These are phyloP conservation scores for Podosphaera xanthii DNA, from an alignment of 2,329 filamentous ascomycete species.

Conservation along the genomic window DNA sequence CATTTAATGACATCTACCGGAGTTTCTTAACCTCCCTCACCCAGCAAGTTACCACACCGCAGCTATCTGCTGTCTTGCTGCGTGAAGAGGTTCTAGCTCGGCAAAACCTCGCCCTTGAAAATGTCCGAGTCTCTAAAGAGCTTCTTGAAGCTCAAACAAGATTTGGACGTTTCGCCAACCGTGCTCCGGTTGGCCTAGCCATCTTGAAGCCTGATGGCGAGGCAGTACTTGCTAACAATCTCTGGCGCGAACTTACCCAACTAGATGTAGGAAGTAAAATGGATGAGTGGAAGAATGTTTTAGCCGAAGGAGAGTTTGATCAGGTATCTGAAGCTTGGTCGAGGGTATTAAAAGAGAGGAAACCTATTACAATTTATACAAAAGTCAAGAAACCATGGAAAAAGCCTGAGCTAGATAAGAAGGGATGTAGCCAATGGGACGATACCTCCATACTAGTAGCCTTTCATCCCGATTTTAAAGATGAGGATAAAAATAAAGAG, in stretches of 20 bases:
- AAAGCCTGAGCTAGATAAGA: slow-evolving; percentile 16
- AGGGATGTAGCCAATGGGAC: slow-evolving; percentile 31
- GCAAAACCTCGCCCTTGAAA: slow-evolving; percentile 50
- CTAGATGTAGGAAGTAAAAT: slow-evolving; percentile 35
- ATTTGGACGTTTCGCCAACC: slow-evolving; percentile 68
- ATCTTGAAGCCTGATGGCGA: slow-evolving; percentile 50
- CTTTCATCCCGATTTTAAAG: slow-evolving; percentile 48
- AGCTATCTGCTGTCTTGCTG: slow-evolving; percentile 62
- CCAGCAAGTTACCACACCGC: slow-evolving; percentile 53
- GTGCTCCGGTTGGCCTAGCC: slow-evolving; percentile 65
- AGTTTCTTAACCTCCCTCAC: slow-evolving; percentile 55
- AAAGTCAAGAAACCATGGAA: slow-evolving; percentile 45
- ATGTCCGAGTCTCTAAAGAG: slow-evolving; percentile 55
- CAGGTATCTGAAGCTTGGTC: slow-evolving; percentile 38
- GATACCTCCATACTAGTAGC: slow-evolving; percentile 62
- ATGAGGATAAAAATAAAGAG: slow-evolving; percentile 23
- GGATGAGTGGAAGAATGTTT: slow-evolving; percentile 49
- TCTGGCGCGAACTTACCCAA: slow-evolving; percentile 44
- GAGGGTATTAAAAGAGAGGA: slow-evolving; percentile 34
- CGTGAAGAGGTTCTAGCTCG: slow-evolving; percentile 66
- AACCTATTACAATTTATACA: slow-evolving; percentile 47
- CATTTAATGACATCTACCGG: slow-evolving; percentile 60
- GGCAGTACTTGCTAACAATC: slow-evolving; percentile 64
- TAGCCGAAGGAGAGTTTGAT: slow-evolving; percentile 40
- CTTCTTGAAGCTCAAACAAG: slow-evolving; percentile 50